Base-by-base conservation (phyloP, 805 yeast species). In the Candida takata region DNA sequence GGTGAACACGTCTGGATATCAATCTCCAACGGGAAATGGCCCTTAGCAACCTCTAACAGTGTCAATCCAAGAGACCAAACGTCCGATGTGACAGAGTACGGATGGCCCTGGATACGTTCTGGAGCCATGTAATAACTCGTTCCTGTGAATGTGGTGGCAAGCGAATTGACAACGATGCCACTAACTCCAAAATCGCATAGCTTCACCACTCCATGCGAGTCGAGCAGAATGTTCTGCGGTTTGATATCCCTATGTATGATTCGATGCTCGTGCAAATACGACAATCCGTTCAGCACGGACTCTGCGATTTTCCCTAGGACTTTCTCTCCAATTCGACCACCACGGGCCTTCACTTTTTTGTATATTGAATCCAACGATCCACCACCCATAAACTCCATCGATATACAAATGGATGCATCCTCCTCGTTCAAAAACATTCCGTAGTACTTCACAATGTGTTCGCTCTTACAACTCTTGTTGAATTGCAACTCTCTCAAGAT, bases 61-160 rank as follows among this genome's bases (percentile, higher is more conserved):
- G 97, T 88, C 39, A 92, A 66, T 0, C 98, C 98, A 23, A 92
- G 62, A 1, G 97, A 87, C 98, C 98, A 92, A 12, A 92, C 90
- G 56, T 92, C 98, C 50, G 94, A 80, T 4, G 95, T 84, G 4
- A 90, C 96, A 9, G 95, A 82, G 54, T 92, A 92, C 2, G 96
- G 92, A 53, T 86, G 90, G 20, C 96, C 97, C 64, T 84, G 84
- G 34, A 92, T 90, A 49, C 98, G 71, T 59, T 92, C 98, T 0
- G 98, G 98, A 0, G 98, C 97, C 98, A 92, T 92, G 59, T 92
- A 92, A 56, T 85, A 90, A 9, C 95, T 88, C 0, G 98, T 92
- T 3, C 98, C 98, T 0, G 96, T 92, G 54, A 88, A 92, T 0
- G 98, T 92, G 2, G 95, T 85, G 2, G 97, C 97, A 31, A 92